Evolutionary conservation across 352 stramenopile genomes (phyloP), one percentile per base, ranked within the genome.

Genomic region (Globisporangium carolinianum): DNA sequence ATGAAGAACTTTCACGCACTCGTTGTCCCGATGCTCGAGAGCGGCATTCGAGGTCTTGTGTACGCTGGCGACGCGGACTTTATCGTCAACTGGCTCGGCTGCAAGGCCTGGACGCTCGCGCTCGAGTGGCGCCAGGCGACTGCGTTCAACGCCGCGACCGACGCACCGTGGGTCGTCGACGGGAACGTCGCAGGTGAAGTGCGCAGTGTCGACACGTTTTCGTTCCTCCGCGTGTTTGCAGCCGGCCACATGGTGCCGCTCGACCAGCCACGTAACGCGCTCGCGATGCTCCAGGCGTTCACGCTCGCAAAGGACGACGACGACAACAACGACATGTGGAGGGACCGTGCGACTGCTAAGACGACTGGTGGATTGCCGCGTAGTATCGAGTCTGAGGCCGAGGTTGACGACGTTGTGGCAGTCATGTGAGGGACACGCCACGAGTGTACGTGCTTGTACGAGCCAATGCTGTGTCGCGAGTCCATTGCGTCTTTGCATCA

Each of bases 51-150:
- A 7, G 92, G 97, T 17, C 73, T 98, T 7, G 93, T 99, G 65
- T 99, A 99, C 73, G 91, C 94, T 24, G 96, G 97, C 53, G 97
- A 99, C 71, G 79, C 91, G 9, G 96, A 99, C 69, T 97, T 98
- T 61, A 98, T 98, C 69, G 98, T 91, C 75, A 99, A 99, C 68
- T 62, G 57, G 48, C 48, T 53, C 24, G 48, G 48, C 48, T 53
- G 48, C 48, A 53, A 53, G n/a, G 48, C 48, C 48, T 53, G 48
- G 48, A 42, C 48, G 32, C 48, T 53, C 8, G 48, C 18, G 48
- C 48, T 53, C 48, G 48, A 53, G 48, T 53, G 97, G 97, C 84
- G 67, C 61, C 72, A 88, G 57, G 69, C 79, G 55, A 59, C 65
- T n/a, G 59, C 79, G 57, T 91, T 89, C 47, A 46, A 69, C 11